A percentile compares a stretch with the other conserved stretches of the same genome.
Conservation (phyloP, 495 filamentous ascomycete genomes). For the Daldinia vernicosa region DNA sequence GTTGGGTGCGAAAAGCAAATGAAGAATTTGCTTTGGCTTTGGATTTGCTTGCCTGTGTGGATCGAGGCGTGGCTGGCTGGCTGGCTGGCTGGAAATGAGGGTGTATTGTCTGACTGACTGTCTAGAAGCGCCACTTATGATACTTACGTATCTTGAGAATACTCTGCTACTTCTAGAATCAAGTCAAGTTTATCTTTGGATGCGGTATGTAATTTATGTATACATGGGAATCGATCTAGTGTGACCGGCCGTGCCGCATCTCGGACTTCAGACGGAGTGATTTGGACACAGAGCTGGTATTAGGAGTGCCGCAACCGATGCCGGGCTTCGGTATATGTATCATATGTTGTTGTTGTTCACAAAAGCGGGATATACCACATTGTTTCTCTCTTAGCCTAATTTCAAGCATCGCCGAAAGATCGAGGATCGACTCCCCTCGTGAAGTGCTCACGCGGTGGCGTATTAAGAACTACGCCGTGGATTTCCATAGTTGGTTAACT, state of each 20-base stretch:
- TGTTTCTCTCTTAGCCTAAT: slow-evolving; percentile 7
- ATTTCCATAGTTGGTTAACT: background rate
- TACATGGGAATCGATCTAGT: slow-evolving; percentile 31
- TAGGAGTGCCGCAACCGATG: slow-evolving; percentile 8
- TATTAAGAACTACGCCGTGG: background rate
- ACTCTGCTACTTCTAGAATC: background rate
- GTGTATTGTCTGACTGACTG: background rate
- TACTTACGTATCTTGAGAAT: background rate
- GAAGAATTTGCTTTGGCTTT: background rate
- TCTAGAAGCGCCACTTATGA: background rate
- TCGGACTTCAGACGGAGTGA: slow-evolving; percentile 21
- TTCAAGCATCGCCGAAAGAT: background rate
- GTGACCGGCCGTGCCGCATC: slow-evolving; percentile 34
- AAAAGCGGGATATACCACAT: slow-evolving; percentile 5
- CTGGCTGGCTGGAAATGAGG: background rate
- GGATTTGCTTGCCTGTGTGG: background rate
- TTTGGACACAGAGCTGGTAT: slow-evolving; percentile 6
- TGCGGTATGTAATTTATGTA: background rate
- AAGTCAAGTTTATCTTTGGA: background rate
- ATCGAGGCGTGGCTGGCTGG: background rate
- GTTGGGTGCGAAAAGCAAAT: slow-evolving; percentile 10
- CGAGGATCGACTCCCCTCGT: background rate
- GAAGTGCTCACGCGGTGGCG: background rate
- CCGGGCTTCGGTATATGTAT: slow-evolving; percentile 12
- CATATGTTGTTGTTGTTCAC: background rate